Base-by-base conservation (phyloP, 78 protist genomes). In the Dictyostelium discoideum region DNA sequence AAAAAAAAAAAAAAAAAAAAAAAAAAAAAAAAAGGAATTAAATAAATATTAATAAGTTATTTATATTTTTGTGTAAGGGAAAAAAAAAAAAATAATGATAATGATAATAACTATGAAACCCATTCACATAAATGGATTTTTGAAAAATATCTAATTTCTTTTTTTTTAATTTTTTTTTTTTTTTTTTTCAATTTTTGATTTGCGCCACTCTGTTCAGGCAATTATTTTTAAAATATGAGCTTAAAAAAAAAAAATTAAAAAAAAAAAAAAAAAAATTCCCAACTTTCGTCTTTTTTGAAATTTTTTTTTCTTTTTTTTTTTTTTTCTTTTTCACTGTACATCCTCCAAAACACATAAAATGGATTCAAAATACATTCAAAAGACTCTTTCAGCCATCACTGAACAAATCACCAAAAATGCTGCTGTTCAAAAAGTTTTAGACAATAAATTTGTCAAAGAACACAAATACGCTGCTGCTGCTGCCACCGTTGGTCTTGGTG, bases 401-500 rank as follows among this genome's bases (percentile, higher is more conserved):
- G 54, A 89, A 39, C 57, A 32, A 85, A 6, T 89, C 39, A 29
- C 44, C 67, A 82, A 89, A 18, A 76, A 81, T 5, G 79, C 87
- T 65, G 85, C 24, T 69, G 84, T 72, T 60, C 80, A 82, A 48
- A 89, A 89, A 78, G 87, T 89, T n/a, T 29, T 89, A n/a, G 94
- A 89, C 48, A 82, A 60, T 32, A 89, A 89, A 85, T 82, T 65
- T 72, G 94, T 89, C 37, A 72, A 82, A 54, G 94, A 89, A 82
- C 80, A 89, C 57, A 54, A 54, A 72, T 44, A 67, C 26, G 73
- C 54, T 69, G 94, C 94, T 72, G 87, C 83, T 48, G 87, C 79
- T n/a, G 73, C 94, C 20, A 80, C 88, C 40, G 42, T 89, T 29
- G 87, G 85, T 89, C 83, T 79, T 69, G 94, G 94, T 89, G 26